Base-by-base conservation (phyloP, 192 early-diverging fungal genomes). In the Pilaira anomala region DNA sequence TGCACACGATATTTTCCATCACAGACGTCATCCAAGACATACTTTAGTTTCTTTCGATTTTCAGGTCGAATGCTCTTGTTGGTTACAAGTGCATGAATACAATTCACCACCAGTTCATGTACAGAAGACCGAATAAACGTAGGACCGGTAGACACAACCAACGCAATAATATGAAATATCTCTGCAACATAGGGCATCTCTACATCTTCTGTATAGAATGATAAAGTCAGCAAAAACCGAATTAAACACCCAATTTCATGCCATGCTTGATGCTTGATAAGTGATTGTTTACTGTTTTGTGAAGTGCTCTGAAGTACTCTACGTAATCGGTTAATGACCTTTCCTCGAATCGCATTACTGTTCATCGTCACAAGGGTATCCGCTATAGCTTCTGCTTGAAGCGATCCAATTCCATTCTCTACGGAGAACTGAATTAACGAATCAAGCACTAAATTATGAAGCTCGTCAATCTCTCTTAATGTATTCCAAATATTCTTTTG, bases 21-120 rank as follows among this genome's bases (percentile, higher is more conserved):
- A 13, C 87, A 87, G 44, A 95, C 81, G 72, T 92, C 87, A 22
- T 83, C 78, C 62, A 94, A 75, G 16, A 91, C 68, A 26, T 75
- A 64, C 36, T 80, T 67, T 13, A 92, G 58, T 49, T 78, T 80
- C 21, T 73, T 66, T 21, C 74, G 59, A 39, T 80, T 79, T 24
- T 65, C 76, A 41, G 79, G 78, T 22, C 75, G 75, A 6, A 88
- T 60, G 1, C 76, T 66, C 0, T 77, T 75, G 3, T 75, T 66
- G 3, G 87, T 87, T 3, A 76, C 82, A 48, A 97, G 63, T 2
- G 87, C 82, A 64, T 96, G 94, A 21, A 97, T 85, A 30, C 90
- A 76, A 53, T 97, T 95, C 66, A 95, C 84, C 3, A 93, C 87
- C 56, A 94, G 86, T 14, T 93, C 94, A 67, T 96, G 93, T 5